Conservation (phyloP, 371 early-diverging fungal genomes). For the Syncephalastrum racemosum region DNA sequence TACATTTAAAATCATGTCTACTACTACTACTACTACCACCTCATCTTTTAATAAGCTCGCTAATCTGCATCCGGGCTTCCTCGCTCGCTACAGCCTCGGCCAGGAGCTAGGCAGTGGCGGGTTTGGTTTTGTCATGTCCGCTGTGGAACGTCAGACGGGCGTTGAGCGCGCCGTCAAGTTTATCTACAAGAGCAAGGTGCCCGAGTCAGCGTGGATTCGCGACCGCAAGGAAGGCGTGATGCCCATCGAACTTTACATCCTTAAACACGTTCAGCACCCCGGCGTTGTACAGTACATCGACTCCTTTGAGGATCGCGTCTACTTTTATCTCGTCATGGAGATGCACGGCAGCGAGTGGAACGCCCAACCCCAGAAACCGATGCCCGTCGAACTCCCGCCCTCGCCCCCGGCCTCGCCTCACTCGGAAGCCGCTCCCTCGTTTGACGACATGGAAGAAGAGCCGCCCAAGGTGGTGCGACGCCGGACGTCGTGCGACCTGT, state of each 20-base stretch:
- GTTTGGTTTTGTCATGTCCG: constrained; percentile 76
- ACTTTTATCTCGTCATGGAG: constrained; percentile 77
- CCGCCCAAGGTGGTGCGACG: too few species aligned
- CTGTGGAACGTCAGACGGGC: constrained; percentile 50
- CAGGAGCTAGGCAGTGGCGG: constrained; percentile 81
- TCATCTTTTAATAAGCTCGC: too few species aligned
- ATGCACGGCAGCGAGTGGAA: constrained; percentile 76
- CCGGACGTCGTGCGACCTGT: constrained; percentile 70
- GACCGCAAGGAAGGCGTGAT: constrained; percentile 64
- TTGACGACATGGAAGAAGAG: constrained; percentile 9
- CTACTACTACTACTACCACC: too few species aligned
- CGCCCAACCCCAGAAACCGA: not conserved
- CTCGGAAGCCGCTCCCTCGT: constrained; percentile 33
- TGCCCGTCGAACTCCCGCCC: constrained; percentile 4
- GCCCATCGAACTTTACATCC: constrained; percentile 76
- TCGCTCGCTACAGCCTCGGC: constrained; percentile 52
- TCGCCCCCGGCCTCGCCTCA: constrained; percentile 33
- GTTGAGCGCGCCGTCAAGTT: constrained; percentile 81
- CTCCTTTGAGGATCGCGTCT: constrained; percentile 62
- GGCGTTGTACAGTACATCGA: constrained; percentile 75
- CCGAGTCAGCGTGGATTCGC: constrained; percentile 59
- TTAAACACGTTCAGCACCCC: constrained; percentile 66
- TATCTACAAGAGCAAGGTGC: constrained; percentile 67
- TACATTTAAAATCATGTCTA: too few species aligned
- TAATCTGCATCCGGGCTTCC: constrained; percentile 46